Conservation (phyloP, 176 grass and related monocot genomes). For the Oryza brachyantha region DNA sequence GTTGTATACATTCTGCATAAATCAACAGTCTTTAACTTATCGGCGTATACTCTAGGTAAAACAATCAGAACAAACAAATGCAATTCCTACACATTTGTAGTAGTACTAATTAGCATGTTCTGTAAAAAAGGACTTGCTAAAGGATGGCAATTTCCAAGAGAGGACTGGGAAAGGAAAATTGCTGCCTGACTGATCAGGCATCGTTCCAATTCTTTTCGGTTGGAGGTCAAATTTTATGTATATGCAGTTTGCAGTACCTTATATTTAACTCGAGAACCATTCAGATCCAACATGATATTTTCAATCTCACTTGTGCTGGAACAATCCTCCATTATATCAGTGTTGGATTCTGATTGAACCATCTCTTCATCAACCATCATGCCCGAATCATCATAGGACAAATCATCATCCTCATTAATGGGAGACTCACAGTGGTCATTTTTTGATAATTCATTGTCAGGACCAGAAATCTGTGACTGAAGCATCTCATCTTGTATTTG, state of each 20-base stretch:
- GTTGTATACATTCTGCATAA: too few species aligned
- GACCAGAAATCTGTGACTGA: constrained; percentile 18
- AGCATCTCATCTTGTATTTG: constrained; percentile 44
- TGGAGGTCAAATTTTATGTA: constrained; percentile 25
- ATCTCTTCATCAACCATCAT: constrained; percentile 53
- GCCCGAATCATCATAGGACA: constrained; percentile 46
- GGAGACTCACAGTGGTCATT: constrained; percentile 10
- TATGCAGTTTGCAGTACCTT: constrained; percentile 45
- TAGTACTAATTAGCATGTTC: neutral
- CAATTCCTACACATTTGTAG: neutral
- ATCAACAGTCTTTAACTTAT: neutral
- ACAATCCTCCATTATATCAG: constrained; percentile 28
- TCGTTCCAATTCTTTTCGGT: neutral
- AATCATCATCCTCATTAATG: constrained; percentile 50
- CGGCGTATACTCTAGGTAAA: neutral
- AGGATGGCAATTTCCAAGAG: constrained; percentile 1
- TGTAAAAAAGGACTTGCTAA: neutral
- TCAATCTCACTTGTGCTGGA: constrained; percentile 47
- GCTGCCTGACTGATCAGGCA: neutral
- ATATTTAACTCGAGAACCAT: constrained; percentile 55
- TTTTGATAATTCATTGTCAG: constrained; percentile 20
- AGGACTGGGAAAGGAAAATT: constrained; percentile 1
- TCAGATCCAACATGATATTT: constrained; percentile 59
- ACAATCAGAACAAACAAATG: neutral
- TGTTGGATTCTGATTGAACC: constrained; percentile 31